These are phyloP conservation scores for Xylariaceae sp. DNA, from an alignment of 2,329 filamentous ascomycete genomes.

Conservation along the genomic window DNA sequence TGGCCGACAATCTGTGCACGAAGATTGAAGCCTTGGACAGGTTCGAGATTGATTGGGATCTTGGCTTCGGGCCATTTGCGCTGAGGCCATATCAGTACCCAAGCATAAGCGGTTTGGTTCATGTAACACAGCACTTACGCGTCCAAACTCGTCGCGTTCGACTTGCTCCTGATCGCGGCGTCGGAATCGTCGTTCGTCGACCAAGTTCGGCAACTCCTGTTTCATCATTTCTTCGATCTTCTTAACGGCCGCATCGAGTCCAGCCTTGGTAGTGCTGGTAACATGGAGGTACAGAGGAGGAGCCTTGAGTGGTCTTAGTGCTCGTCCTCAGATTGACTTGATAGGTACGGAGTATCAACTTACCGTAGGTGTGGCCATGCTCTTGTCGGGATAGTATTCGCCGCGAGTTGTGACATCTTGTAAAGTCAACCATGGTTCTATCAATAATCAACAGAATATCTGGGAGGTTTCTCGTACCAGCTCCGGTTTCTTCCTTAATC, in stretches of 20 bases:
- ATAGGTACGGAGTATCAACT: constrained; percentile 34
- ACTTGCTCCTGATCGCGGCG: constrained; percentile 74
- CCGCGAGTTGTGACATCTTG: constrained; percentile 98
- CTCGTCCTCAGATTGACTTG: background rate
- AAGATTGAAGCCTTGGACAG: constrained; percentile 89
- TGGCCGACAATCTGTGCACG: constrained; percentile 94
- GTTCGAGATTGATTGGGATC: constrained; percentile 85
- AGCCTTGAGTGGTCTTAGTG: constrained; percentile 51
- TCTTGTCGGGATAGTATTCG: constrained; percentile 95
- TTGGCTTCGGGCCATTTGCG: constrained; percentile 99
- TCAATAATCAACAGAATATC: constrained; percentile 41
- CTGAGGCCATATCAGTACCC: constrained; percentile 42
- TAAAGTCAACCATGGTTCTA: constrained; percentile 54
- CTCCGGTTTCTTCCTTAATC: constrained; percentile 99
- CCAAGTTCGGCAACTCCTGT: constrained; percentile 88
- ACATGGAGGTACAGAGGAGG: constrained; percentile 93
- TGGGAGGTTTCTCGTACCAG: constrained; percentile 76
- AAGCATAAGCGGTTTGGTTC: background rate
- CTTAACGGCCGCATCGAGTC: constrained; percentile 79
- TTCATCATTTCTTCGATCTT: constrained; percentile 95
- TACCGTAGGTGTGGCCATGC: constrained; percentile 90
- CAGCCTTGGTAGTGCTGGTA: constrained; percentile 84
- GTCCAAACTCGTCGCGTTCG: constrained; percentile 85
- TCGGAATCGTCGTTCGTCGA: constrained; percentile 89
- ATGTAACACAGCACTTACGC: constrained; percentile 52